phyloP scores from a whole-genome alignment of 371 early-diverging fungal genomes.

The Dinochytrium kinnereticum region DNA sequence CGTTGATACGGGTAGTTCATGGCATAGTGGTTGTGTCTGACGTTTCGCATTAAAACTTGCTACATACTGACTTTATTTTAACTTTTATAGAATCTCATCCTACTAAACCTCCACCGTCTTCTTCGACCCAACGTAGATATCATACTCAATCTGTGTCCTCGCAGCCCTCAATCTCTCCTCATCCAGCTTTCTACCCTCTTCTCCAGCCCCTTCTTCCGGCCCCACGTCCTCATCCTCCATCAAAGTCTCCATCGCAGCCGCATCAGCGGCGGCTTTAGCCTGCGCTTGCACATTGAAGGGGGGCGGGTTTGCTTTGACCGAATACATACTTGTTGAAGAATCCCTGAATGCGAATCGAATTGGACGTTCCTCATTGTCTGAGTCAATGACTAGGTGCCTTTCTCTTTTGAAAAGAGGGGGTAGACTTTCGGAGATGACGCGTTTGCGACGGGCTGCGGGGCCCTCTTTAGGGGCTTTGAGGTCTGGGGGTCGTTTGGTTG shows the following conservation, averaged over 20 bases:
- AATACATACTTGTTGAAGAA: constrained; percentile 11
- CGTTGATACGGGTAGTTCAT: too few species aligned
- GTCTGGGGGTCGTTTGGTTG: background rate
- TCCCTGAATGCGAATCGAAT: background rate
- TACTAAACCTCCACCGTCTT: too few species aligned
- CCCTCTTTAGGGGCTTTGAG: background rate
- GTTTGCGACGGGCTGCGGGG: too few species aligned
- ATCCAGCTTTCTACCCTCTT: background rate
- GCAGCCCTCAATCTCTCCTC: constrained; percentile 24
- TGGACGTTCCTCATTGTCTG: constrained; percentile 10
- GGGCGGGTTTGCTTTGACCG: background rate
- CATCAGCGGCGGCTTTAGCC: background rate
- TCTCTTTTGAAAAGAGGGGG: background rate
- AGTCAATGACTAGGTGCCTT: background rate
- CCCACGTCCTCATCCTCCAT: background rate
- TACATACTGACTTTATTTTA: too few species aligned
- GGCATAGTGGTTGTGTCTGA: too few species aligned
- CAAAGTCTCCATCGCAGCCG: background rate
- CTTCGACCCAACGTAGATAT: constrained; percentile 29
- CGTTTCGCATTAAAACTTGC: too few species aligned
- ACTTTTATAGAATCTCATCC: too few species aligned
- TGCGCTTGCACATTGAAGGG: background rate
- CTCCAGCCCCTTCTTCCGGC: background rate
- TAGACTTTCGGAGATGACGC: background rate
- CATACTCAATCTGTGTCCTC: constrained; percentile 31